These are phyloP conservation scores for Phytophthora pinifolia DNA, from an alignment of 352 stramenopile genomes.

Conservation along the genomic window DNA sequence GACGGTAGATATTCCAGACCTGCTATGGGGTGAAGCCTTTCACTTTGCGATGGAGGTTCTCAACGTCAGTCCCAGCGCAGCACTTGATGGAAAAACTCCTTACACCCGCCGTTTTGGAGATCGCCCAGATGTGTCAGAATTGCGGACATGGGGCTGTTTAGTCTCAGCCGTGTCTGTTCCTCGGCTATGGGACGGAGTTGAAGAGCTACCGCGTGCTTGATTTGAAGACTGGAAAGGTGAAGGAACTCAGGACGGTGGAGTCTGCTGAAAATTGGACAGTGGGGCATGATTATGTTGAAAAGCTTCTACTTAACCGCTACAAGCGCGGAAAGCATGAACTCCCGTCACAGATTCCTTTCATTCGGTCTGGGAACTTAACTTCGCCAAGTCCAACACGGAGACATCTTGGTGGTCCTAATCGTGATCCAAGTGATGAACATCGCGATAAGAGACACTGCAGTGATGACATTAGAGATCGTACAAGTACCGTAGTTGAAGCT, in stretches of 20 bases:
- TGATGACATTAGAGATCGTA: neutral
- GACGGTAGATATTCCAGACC: neutral
- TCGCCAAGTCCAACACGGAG: neutral
- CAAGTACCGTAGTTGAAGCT: conserved; percentile 8
- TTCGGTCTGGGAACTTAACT: neutral
- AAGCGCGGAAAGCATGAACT: conserved; percentile 1
- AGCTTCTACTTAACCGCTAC: conserved; percentile 13
- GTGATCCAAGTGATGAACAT: neutral
- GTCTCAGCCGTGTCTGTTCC: neutral
- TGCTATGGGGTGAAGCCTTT: conserved; percentile 7
- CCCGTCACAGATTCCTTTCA: conserved; percentile 5
- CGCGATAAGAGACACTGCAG: conserved; percentile 5
- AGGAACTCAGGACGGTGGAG: conserved; percentile 6
- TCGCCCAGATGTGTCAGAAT: neutral
- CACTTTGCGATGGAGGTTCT: conserved; percentile 4
- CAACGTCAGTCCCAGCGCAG: conserved; percentile 4
- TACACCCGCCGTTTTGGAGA: conserved; percentile 12
- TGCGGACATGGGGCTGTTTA: conserved; percentile 1
- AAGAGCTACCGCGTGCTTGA: conserved; percentile 7
- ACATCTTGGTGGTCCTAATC: neutral
- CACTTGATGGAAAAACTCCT: conserved; percentile 3
- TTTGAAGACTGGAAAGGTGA: conserved; percentile 1
- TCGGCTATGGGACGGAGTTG: conserved; percentile 5
- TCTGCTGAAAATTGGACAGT: conserved; percentile 17
- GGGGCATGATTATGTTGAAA: conserved; percentile 3